Conservation (phyloP, 2,329 filamentous ascomycete species). For the Periglandula ipomoeae region DNA sequence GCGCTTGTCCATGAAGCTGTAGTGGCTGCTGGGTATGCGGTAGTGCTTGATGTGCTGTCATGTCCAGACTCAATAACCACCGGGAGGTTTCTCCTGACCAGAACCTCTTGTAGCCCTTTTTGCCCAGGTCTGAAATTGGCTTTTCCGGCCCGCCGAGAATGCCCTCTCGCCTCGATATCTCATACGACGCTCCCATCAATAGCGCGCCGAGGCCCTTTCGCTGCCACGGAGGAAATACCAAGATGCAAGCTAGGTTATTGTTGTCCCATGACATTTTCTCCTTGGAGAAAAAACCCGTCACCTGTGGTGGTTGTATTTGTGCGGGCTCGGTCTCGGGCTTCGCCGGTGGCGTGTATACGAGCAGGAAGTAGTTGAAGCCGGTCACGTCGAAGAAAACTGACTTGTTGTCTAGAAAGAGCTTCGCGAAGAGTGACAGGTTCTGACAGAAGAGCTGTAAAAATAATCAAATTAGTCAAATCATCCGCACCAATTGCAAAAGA, state of each 20-base stretch:
- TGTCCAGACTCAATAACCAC: slow-evolving; percentile 43
- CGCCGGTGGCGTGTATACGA: slow-evolving; percentile 57
- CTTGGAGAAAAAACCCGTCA: slow-evolving; percentile 97
- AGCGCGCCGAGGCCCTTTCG: slow-evolving; percentile 79
- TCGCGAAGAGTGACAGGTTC: slow-evolving; percentile 91
- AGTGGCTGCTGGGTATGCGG: neutral
- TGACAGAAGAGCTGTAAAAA: slow-evolving; percentile 68
- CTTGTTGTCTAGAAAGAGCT: slow-evolving; percentile 96
- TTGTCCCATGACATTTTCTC: slow-evolving; percentile 99
- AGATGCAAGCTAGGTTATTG: slow-evolving; percentile 93
- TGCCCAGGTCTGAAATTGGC: slow-evolving; percentile 78
- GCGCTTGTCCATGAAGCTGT: neutral
- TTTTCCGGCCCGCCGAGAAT: slow-evolving; percentile 89
- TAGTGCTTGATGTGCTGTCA: slow-evolving; percentile 17
- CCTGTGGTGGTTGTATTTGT: slow-evolving; percentile 24
- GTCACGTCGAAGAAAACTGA: slow-evolving; percentile 96
- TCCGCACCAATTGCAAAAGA: neutral
- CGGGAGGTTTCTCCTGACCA: slow-evolving; percentile 80
- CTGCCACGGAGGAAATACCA: slow-evolving; percentile 94
- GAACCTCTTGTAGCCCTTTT: slow-evolving; percentile 72
- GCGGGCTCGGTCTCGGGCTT: slow-evolving; percentile 11
- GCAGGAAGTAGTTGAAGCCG: slow-evolving; percentile 88
- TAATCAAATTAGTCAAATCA: neutral
- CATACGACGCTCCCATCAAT: slow-evolving; percentile 89
- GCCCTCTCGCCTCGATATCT: slow-evolving; percentile 74